These are phyloP conservation scores for Alternaria conjuncta DNA, from an alignment of 2,329 filamentous ascomycete genomes.

Conservation along the genomic window DNA sequence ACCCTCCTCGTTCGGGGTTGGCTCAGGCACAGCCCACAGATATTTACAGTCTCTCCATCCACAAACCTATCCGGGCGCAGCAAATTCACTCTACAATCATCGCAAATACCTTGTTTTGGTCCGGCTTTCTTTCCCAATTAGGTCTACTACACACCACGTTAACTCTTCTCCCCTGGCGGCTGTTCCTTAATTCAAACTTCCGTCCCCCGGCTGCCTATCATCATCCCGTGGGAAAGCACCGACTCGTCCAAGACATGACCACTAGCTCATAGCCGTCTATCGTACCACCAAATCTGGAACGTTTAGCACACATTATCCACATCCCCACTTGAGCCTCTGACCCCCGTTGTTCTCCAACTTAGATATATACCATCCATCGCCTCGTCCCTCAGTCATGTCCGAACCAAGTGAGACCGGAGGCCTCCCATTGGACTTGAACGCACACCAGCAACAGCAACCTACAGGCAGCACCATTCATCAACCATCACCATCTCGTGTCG, in stretches of 20 bases:
- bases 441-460: conserved; percentile 28
- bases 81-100: conserved; percentile 35
- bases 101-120: conserved; percentile 44
- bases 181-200: conserved; percentile 40
- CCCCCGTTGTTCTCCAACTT: conserved; percentile 30
- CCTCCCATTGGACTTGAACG: conserved; percentile 37
- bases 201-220: conserved; percentile 39
- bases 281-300: conserved; percentile 42
- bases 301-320: conserved; percentile 33
- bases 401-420: conserved; percentile 41
- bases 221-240: conserved; percentile 34
- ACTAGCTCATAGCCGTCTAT: conserved; percentile 40
- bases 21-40: conserved; percentile 48
- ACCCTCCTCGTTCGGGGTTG: conserved; percentile 32
- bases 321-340: conserved; percentile 42
- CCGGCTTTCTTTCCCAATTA: conserved; percentile 36
- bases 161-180: conserved; percentile 32
- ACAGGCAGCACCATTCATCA: conserved; percentile 25
- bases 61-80: conserved; percentile 40
- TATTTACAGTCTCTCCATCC: conserved; percentile 45
- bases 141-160: conserved; percentile 33
- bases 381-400: conserved; percentile 41
- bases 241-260: conserved; percentile 38
- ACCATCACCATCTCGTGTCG: conserved; percentile 22
- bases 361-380: conserved; percentile 43